Evolutionary conservation across 2,329 filamentous ascomycete genomes (phyloP).

Genomic region (Paraconiothyrium brasiliense): DNA sequence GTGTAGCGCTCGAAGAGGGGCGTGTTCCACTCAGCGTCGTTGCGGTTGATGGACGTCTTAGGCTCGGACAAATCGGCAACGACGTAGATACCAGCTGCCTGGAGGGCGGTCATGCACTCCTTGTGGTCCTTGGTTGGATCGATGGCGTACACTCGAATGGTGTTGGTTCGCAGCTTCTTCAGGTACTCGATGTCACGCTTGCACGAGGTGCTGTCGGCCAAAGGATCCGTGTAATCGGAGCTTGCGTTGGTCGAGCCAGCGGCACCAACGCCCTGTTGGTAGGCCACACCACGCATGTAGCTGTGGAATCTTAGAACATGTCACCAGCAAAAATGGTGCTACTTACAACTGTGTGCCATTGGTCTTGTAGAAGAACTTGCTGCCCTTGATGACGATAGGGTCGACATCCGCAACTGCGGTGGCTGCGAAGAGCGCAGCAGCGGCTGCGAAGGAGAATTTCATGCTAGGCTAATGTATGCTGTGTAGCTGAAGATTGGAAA

Average conservation of each 20-base stretch:
- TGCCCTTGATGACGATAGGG: constrained; percentile 77
- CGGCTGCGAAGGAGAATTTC: constrained; percentile 61
- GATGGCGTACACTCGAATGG: constrained; percentile 94
- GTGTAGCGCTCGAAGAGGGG: constrained; percentile 84
- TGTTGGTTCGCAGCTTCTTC: constrained; percentile 82
- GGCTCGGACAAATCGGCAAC: constrained; percentile 91
- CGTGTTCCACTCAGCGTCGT: constrained; percentile 80
- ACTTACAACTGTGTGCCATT: constrained; percentile 73
- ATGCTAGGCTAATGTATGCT: constrained; percentile 53
- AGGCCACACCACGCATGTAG: constrained; percentile 93
- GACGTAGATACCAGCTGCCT: constrained; percentile 91
- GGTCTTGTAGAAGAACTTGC: constrained; percentile 90
- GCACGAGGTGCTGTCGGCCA: constrained; percentile 76
- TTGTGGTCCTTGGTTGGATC: constrained; percentile 81
- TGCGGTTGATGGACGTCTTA: constrained; percentile 82
- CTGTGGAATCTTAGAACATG: constrained; percentile 47
- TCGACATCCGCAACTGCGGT: constrained; percentile 66
- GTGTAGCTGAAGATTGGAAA: constrained; percentile 27
- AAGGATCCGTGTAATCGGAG: constrained; percentile 79
- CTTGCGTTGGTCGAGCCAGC: constrained; percentile 43
- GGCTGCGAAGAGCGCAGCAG: constrained; percentile 63
- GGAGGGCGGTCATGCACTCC: constrained; percentile 83
- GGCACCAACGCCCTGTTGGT: constrained; percentile 77
- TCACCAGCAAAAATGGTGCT: constrained; percentile 15
- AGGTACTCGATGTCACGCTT: constrained; percentile 87